Base-by-base conservation (phyloP, 306 rosid genomes). In the Cucurbita pepo region DNA sequence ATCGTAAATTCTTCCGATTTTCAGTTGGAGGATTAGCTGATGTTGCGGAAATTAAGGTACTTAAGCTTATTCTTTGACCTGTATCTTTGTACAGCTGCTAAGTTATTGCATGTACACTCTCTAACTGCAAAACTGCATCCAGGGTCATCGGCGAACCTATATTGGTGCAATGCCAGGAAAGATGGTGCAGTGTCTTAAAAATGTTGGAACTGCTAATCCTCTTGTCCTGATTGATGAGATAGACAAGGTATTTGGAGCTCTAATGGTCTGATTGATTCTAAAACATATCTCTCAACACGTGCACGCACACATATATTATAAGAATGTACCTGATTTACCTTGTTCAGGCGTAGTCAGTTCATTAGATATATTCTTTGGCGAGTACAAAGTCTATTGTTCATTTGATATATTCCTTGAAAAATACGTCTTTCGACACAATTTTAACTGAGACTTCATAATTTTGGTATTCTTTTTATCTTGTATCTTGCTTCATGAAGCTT, bases 91-190 rank as follows among this genome's bases (percentile, higher is more conserved):
- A 47, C 7, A 48, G 12, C 34, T 48, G 3, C 1, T 8, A 37
- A 8, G 40, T 66, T 63, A 34, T 43, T 51, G 75, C 61, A 78
- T 74, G 45, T 59, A 48, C 53, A 34, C 8, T 76, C 74, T 72
- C 78, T 50, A 78, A 76, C 80, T 44, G 75, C 55, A 15, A 77
- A 81, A 72, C 75, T 72, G 60, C 48, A 16, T 73, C n/a, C 91
- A 95, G 99, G 99, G 99, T 54, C 99, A 95, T 86, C 96, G 99
- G 22, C 91, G 99, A 82, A 95, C 99, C 72, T 95, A 95, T 80
- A 91, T 95, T 55, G 99, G 99, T 77, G 99, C 99, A 69, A 95
- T 95, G 99, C 99, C 99, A 37, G 99, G 99, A 81, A 95, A 95
- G 92, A 95, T 95, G 97, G 99, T 95, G 56, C 99, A 95, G 80